phyloP scores from a whole-genome alignment of 2,329 filamentous ascomycete species.

The Penicillium sp. region DNA sequence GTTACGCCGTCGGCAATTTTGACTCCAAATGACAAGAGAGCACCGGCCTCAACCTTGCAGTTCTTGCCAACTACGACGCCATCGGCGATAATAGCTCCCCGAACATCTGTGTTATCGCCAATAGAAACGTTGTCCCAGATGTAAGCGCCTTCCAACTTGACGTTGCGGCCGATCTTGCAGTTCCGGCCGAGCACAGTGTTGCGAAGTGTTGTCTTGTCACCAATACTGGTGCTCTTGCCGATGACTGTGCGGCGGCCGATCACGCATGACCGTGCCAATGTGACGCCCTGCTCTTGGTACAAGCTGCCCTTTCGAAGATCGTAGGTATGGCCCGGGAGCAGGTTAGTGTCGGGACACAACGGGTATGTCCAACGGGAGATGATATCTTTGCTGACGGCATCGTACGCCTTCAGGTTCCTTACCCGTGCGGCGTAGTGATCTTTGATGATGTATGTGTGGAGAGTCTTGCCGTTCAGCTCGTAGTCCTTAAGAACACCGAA shows the following conservation, averaged over 20 bases:
- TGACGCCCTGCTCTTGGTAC: conserved; percentile 76
- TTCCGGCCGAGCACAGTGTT: conserved; percentile 80
- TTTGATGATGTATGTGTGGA: conserved; percentile 82
- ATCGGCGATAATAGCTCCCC: conserved; percentile 73
- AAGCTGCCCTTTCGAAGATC: conserved; percentile 66
- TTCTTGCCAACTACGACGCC: conserved; percentile 69
- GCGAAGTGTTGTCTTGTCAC: conserved; percentile 66
- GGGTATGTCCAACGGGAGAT: conserved; percentile 85
- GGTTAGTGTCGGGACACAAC: conserved; percentile 83
- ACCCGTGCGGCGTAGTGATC: conserved; percentile 85
- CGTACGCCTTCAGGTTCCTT: conserved; percentile 83
- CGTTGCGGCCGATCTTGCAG: conserved; percentile 84
- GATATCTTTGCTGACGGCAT: conserved; percentile 84
- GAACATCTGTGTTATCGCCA: conserved; percentile 70
- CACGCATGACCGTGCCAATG: conserved; percentile 68
- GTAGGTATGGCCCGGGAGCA: conserved; percentile 75
- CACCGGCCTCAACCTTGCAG: conserved; percentile 68
- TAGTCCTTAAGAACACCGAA: conserved; percentile 94
- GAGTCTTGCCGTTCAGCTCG: conserved; percentile 95
- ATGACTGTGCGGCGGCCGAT: conserved; percentile 71
- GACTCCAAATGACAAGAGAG: conserved; percentile 77
- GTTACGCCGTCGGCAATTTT: conserved; percentile 63
- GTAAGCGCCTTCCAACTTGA: conserved; percentile 74
- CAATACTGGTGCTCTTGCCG: conserved; percentile 73
- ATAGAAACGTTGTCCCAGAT: conserved; percentile 85